Conservation (phyloP, 1,139 yeast species). For the Pichia sp. region DNA sequence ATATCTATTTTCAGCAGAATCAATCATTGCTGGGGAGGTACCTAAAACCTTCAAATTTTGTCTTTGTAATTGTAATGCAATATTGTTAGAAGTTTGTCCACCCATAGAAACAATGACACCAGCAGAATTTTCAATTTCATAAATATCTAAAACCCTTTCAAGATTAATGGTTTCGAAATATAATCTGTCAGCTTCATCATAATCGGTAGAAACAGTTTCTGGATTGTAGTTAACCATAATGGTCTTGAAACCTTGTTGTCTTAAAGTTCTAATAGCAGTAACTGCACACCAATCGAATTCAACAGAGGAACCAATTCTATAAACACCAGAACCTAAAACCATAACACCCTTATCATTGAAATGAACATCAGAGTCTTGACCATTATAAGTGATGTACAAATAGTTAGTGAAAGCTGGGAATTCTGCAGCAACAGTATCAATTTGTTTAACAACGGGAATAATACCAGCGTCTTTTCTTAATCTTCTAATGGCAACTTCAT, state of each 20-base stretch:
- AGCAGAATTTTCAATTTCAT: constrained; percentile 82
- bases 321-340: constrained; percentile 97
- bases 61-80: constrained; percentile 89
- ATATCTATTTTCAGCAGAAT: constrained; percentile 96
- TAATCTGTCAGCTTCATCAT: constrained; percentile 95
- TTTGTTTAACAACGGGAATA: constrained; percentile 91
- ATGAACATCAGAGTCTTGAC: constrained; percentile 77
- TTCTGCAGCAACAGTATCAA: constrained; percentile 98
- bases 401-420: constrained; percentile 97
- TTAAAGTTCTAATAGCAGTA: constrained; percentile 88
- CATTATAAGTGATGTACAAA: constrained; percentile 92
- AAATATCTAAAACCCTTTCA: constrained; percentile 93
- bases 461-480: constrained; percentile 85
- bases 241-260: constrained; percentile 83
- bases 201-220: constrained; percentile 96
- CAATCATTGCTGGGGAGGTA: constrained; percentile 97
- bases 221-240: constrained; percentile 98
- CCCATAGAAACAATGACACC: constrained; percentile 99
- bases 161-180: constrained; percentile 94
- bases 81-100: constrained; percentile 97
- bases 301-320: constrained; percentile 97
- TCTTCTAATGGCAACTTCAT: constrained; percentile 90
- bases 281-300: constrained; percentile 99
- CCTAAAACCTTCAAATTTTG: constrained; percentile 95
- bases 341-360: constrained; percentile 89